Evolutionary conservation across 352 stramenopile genomes (phyloP).

Genomic region (Elongisporangium senticosum): DNA sequence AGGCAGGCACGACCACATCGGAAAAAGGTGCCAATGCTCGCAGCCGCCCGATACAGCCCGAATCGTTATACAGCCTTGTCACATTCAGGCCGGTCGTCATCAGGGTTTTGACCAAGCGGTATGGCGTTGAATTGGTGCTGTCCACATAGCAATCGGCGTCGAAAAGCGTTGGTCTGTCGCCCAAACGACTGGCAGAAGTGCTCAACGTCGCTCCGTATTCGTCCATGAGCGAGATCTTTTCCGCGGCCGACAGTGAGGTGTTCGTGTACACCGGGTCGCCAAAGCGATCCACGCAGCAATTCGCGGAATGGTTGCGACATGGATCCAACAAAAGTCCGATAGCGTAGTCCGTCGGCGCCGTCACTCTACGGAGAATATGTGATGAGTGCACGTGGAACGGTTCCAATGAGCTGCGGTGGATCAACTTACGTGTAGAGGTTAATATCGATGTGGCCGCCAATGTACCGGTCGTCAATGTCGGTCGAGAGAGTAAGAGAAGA

Average conservation of each 20-base stretch:
- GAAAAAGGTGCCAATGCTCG: constrained; percentile 39
- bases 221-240: constrained; percentile 67
- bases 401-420: background rate
- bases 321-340: constrained; percentile 82
- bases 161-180: constrained; percentile 62
- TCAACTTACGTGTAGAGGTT: constrained; percentile 54
- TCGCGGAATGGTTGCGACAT: constrained; percentile 40
- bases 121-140: constrained; percentile 24
- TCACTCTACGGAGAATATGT: constrained; percentile 20
- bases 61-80: constrained; percentile 47
- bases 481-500: constrained; percentile 34
- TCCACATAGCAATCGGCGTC: constrained; percentile 76
- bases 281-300: constrained; percentile 80
- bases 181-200: constrained; percentile 52
- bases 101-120: constrained; percentile 55
- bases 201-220: constrained; percentile 54
- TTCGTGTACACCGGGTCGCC: constrained; percentile 69
- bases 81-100: constrained; percentile 29
- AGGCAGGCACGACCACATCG: constrained; percentile 53
- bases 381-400: background rate
- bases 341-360: constrained; percentile 51
- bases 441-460: constrained; percentile 44
- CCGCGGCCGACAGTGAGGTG: constrained; percentile 20
- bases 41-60: constrained; percentile 47
- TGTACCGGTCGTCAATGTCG: constrained; percentile 33